Evolutionary conservation across 768 basidiomycete species (phyloP).

Genomic region (Phlebiopsis gigantea): DNA sequence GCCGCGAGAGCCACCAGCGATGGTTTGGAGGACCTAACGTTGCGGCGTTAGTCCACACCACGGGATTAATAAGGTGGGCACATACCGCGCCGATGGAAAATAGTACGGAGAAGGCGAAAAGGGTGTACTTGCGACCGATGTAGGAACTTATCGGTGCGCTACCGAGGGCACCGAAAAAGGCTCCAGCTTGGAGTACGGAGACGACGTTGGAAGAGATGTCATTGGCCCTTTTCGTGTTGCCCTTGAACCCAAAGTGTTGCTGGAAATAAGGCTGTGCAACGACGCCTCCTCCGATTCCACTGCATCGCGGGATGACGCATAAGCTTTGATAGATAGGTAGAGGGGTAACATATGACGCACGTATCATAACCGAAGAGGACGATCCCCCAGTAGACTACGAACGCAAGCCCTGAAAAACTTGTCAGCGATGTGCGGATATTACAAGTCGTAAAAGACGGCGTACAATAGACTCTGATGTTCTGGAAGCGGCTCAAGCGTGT

Average conservation of each 20-base stretch:
- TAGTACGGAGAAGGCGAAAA: slow-evolving; percentile 55
- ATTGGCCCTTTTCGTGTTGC: slow-evolving; percentile 36
- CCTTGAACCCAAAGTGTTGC: slow-evolving; percentile 50
- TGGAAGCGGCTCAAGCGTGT: background rate
- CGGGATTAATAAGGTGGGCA: background rate
- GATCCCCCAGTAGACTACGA: slow-evolving; percentile 74
- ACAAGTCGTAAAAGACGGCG: background rate
- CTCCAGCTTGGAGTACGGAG: slow-evolving; percentile 81
- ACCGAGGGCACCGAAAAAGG: slow-evolving; percentile 81
- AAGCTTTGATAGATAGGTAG: background rate
- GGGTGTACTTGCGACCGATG: slow-evolving; percentile 62
- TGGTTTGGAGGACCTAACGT: slow-evolving; percentile 61
- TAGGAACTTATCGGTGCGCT: slow-evolving; percentile 65
- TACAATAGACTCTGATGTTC: slow-evolving; percentile 17
- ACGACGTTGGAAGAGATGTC: slow-evolving; percentile 79
- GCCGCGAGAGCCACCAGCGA: slow-evolving; percentile 52
- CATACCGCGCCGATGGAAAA: slow-evolving; percentile 71
- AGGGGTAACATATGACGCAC: slow-evolving; percentile 30
- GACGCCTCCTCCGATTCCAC: slow-evolving; percentile 66
- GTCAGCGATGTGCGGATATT: background rate
- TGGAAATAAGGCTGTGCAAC: slow-evolving; percentile 59
- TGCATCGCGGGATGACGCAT: slow-evolving; percentile 19
- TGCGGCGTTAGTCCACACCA: slow-evolving; percentile 8
- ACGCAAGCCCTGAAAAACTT: slow-evolving; percentile 52
- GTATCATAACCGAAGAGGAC: slow-evolving; percentile 82